Percentiles rank a stretch among this genome's conserved stretches.
These are phyloP conservation scores for Discostella stelligeroides DNA, from an alignment of 108 stramenopile genomes.

Conservation along the genomic window DNA sequence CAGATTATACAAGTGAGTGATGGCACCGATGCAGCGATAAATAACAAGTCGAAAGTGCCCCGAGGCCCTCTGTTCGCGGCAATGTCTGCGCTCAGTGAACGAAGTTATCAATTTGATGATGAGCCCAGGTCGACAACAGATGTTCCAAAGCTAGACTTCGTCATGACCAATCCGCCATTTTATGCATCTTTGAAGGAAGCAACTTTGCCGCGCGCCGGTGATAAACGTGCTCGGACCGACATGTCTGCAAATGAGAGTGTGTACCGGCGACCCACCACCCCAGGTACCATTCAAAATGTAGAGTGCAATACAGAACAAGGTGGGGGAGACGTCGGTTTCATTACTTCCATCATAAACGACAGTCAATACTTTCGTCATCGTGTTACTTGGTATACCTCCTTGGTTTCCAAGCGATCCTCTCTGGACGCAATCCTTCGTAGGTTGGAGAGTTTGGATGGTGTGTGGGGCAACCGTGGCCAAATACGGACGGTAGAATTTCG, in stretches of 20 bases:
- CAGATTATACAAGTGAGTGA: constrained; percentile 51
- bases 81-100: background rate
- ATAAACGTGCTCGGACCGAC: constrained; percentile 69
- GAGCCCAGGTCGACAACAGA: no score
- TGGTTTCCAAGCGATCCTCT: constrained; percentile 75
- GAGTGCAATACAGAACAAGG: constrained; percentile 21
- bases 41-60: background rate
- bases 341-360: constrained; percentile 55
- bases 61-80: background rate
- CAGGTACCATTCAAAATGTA: constrained; percentile 56
- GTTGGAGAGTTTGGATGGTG: constrained; percentile 59
- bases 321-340: constrained; percentile 67
- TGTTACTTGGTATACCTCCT: constrained; percentile 83
- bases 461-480: constrained; percentile 58
- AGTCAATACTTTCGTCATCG: constrained; percentile 55
- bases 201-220: constrained; percentile 52
- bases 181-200: constrained; percentile 70
- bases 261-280: constrained; percentile 59
- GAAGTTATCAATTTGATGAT: background rate
- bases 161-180: constrained; percentile 96
- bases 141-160: constrained; percentile 71
- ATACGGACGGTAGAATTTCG: constrained; percentile 80
- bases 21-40: background rate
- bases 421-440: constrained; percentile 32
- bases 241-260: constrained; percentile 71